Conservation (phyloP, 2,329 filamentous ascomycete species). For the Dryadomyces quercus-mongolicae region DNA sequence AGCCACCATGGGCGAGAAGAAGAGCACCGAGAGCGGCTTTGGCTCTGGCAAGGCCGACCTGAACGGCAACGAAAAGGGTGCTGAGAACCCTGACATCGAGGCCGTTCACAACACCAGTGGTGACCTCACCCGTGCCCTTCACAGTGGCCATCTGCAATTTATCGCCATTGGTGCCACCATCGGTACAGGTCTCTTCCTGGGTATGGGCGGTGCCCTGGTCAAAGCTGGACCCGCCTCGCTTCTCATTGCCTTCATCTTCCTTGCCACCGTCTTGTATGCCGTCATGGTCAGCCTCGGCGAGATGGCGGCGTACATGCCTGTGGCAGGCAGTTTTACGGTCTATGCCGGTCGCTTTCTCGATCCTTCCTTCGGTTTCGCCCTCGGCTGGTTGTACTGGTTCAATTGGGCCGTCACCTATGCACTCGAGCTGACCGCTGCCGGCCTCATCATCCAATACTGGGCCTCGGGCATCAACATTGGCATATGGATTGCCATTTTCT, state of each 20-base stretch:
- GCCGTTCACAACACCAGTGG: background rate
- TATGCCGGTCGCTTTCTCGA: constrained; percentile 67
- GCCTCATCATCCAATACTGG: constrained; percentile 69
- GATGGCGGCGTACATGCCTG: constrained; percentile 67
- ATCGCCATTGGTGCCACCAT: constrained; percentile 43
- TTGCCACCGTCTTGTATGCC: constrained; percentile 61
- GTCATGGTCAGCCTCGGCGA: constrained; percentile 61
- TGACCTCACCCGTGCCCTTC: constrained; percentile 20
- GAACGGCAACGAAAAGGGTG: background rate
- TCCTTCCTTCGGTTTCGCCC: constrained; percentile 59
- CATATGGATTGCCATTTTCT: constrained; percentile 65
- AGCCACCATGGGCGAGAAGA: constrained; percentile 1
- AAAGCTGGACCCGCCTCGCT: constrained; percentile 53
- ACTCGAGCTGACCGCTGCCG: constrained; percentile 60
- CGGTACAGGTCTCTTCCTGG: constrained; percentile 60
- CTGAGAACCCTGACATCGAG: background rate
- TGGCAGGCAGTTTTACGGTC: constrained; percentile 62
- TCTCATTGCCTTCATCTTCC: constrained; percentile 55
- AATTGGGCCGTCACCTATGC: constrained; percentile 36
- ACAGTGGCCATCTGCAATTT: constrained; percentile 22
- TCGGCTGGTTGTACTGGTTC: constrained; percentile 80
- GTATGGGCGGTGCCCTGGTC: constrained; percentile 49
- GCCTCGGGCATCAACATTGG: constrained; percentile 47
- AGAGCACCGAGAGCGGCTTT: background rate
- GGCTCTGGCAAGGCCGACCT: background rate